These are phyloP conservation scores for Tagetes erecta DNA, from an alignment of 129 eudicot species.

Conservation along the genomic window DNA sequence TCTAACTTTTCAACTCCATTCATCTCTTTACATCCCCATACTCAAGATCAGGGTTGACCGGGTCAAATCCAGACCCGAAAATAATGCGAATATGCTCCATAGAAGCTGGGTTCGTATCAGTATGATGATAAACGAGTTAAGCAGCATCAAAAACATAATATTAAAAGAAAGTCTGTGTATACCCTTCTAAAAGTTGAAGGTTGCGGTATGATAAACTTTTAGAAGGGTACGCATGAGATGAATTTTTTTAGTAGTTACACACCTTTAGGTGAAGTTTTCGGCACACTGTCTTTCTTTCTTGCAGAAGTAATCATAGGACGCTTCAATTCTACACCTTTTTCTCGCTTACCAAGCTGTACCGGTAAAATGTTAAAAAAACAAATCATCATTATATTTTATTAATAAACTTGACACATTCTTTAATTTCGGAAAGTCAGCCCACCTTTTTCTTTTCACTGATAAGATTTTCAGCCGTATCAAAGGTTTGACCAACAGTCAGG, in stretches of 20 bases:
- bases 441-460: slow-evolving; percentile 50
- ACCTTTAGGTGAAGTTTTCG: slow-evolving; percentile 38
- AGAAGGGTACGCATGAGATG: not conserved
- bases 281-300: slow-evolving; percentile 30
- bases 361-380: slow-evolving; percentile 20
- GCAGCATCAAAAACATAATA: not conserved
- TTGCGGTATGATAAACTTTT: not conserved
- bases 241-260: slow-evolving; percentile 9
- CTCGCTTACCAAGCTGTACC: slow-evolving; percentile 42
- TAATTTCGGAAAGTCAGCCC: slow-evolving; percentile 29
- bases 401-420: not conserved
- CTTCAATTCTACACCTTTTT: slow-evolving; percentile 19
- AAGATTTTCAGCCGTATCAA: slow-evolving; percentile 19
- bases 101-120: too few relatives aligned
- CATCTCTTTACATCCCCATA: too few relatives aligned
- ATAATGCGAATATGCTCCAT: too few relatives aligned
- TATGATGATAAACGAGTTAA: not conserved
- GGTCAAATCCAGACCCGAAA: too few relatives aligned
- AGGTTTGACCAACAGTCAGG: slow-evolving; percentile 30
- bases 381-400: not conserved
- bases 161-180: not conserved
- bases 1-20: too few relatives aligned
- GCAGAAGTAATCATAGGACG: not conserved
- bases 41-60: too few relatives aligned
- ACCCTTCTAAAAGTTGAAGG: not conserved